Percentiles rank a stretch among this genome's conserved stretches.
phyloP scores from a whole-genome alignment of 768 basidiomycete species.

The Amanita fuliginea region DNA sequence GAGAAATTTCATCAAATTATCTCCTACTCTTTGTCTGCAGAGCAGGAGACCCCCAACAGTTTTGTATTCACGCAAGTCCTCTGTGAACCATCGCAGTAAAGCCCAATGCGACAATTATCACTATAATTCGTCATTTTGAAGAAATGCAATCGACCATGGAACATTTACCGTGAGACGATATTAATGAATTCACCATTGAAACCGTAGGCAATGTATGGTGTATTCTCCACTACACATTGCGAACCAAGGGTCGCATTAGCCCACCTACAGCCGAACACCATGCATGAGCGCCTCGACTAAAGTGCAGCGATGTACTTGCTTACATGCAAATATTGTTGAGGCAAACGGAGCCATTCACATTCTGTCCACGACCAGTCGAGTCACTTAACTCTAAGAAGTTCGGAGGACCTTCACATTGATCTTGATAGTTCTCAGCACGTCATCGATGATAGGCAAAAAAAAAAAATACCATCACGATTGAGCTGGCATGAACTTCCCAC shows the following conservation, averaged over 20 bases:
- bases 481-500: constrained; percentile 71
- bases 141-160: background rate
- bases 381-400: constrained; percentile 58
- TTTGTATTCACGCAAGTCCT: constrained; percentile 51
- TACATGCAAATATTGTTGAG: constrained; percentile 79
- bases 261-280: constrained; percentile 36
- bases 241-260: constrained; percentile 63
- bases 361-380: constrained; percentile 50
- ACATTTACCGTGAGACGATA: constrained; percentile 65
- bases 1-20: background rate
- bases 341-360: constrained; percentile 78
- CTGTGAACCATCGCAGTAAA: constrained; percentile 63
- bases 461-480: constrained; percentile 68
- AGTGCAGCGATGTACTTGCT: constrained; percentile 16
- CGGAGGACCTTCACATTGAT: constrained; percentile 65
- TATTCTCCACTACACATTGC: constrained; percentile 67
- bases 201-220: constrained; percentile 63
- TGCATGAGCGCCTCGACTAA: background rate
- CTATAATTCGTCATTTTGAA: constrained; percentile 20
- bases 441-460: background rate
- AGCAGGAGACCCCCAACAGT: constrained; percentile 45
- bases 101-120: constrained; percentile 60
- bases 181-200: constrained; percentile 53
- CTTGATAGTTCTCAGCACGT: constrained; percentile 24
- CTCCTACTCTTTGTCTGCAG: constrained; percentile 36